A percentile compares a stretch with the other conserved stretches of the same genome.
These are phyloP conservation scores for Flaveria robusta DNA, from an alignment of 129 eudicot genomes.

Conservation along the genomic window DNA sequence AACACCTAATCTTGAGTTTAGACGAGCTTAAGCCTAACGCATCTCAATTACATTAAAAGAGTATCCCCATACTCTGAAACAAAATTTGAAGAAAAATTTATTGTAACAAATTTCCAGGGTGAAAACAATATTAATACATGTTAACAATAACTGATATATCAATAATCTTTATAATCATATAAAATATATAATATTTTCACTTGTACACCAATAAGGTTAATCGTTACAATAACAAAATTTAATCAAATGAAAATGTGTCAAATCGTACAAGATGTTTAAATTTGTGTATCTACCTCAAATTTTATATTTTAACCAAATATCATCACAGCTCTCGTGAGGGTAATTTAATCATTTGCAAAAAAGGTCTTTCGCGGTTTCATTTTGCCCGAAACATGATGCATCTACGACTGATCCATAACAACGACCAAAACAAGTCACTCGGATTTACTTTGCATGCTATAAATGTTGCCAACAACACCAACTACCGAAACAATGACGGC, in stretches of 20 bases:
- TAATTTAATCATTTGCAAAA: conserved; percentile 11
- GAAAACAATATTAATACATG: neutral
- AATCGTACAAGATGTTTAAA: conserved; percentile 22
- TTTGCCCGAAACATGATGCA: neutral
- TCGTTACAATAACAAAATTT: conserved; percentile 28
- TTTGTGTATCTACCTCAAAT: conserved; percentile 23
- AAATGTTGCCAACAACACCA: conserved; percentile 83
- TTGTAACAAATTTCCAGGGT: too few species aligned
- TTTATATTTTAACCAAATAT: neutral
- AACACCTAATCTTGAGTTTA: too few species aligned
- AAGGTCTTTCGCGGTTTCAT: neutral
- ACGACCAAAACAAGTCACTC: conserved; percentile 32
- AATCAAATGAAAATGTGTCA: conserved; percentile 21
- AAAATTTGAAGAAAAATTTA: too few species aligned
- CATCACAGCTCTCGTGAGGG: conserved; percentile 1
- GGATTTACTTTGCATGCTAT: conserved; percentile 53
- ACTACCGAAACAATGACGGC: conserved; percentile 72
- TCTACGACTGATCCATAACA: neutral
- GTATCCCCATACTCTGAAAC: too few species aligned
- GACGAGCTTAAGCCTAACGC: too few species aligned
- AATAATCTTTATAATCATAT: neutral
- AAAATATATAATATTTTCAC: neutral
- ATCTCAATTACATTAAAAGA: too few species aligned
- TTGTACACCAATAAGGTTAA: conserved; percentile 11
- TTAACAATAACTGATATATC: neutral